Evolutionary conservation across 148 eudicot genomes (phyloP), one percentile per base, ranked within the genome.

Genomic region (Rhododendron vialii): DNA sequence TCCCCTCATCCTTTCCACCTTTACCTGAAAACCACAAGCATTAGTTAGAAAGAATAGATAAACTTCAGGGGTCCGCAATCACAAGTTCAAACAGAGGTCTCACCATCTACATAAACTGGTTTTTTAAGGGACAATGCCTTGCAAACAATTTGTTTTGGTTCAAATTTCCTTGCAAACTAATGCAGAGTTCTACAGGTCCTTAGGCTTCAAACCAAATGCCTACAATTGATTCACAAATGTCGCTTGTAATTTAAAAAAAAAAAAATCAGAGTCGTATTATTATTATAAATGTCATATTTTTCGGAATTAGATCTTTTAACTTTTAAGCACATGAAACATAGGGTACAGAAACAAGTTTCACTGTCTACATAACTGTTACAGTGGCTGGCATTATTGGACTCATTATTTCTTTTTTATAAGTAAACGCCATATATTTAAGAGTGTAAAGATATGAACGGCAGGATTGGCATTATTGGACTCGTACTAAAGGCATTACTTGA

Each of bases 1-100:
- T 9, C 91, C 91, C 69, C 86, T 92, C 93, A 89, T 92, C 78
- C 92, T 91, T 88, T 94, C 97, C 75, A 92, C 92, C 85, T 91
- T 88, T 67, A 88, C 92, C 94, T 93, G 89, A 79, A 88, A 75
- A 28, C 73, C 47, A 84, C 18, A 65, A n/a, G 22, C 48, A 69
- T 55, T 13, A 43, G 48, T 51, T 24, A 30, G 61, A n/a, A 45
- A 84, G 13, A 20, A 76, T 2, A 13, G 0, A 15, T n/a, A 17
- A 82, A 38, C 43, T 83, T 43, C 12, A 63, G n/a, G 22, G 4
- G 2, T 22, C 17, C 2, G 14, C 10, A 26, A 65, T 65, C 71
- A 65, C 30, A 65, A 65, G 71, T 65, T 65, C 71, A 65, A n/a
- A n/a, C 71, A 24, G 51, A 76, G 26, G 38, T 38, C 8, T 7